Conservation (phyloP, 257 asterid species). For the Jacaranda copaia region DNA sequence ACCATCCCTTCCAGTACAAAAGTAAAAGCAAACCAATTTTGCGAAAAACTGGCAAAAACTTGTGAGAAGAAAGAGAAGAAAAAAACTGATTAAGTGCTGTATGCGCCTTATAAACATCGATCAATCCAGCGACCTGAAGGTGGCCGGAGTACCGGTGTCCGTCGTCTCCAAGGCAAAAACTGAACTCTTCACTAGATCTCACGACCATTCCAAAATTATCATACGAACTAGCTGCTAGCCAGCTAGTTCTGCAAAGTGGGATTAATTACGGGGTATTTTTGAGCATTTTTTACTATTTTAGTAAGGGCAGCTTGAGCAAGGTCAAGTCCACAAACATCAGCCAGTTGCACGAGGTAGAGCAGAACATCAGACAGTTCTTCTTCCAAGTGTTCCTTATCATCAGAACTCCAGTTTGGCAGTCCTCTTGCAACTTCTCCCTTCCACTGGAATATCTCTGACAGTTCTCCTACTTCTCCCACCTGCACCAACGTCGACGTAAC, state of each 20-base stretch:
- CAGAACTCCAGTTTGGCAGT: constrained; percentile 61
- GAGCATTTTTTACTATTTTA: constrained; percentile 60
- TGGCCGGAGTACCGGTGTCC: too few relatives aligned
- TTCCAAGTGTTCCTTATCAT: constrained; percentile 61
- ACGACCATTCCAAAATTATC: too few relatives aligned
- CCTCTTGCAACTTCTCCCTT: constrained; percentile 74
- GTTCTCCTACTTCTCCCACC: constrained; percentile 80
- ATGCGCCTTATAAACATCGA: too few relatives aligned
- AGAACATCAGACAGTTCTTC: constrained; percentile 73
- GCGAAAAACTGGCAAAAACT: too few relatives aligned
- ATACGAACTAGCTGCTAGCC: too few relatives aligned
- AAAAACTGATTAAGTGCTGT: too few relatives aligned
- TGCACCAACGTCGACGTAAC: not conserved
- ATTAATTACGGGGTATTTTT: constrained; percentile 51
- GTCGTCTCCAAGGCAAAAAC: too few relatives aligned
- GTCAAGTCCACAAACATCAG: constrained; percentile 71
- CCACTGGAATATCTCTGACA: constrained; percentile 76
- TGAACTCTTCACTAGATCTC: too few relatives aligned
- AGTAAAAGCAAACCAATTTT: too few relatives aligned
- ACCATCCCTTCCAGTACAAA: too few relatives aligned
- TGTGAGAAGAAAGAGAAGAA: too few relatives aligned
- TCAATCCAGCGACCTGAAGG: too few relatives aligned
- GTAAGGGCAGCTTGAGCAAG: constrained; percentile 69
- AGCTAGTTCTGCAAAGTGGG: not conserved
- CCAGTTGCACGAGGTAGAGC: constrained; percentile 57